Percentiles rank a stretch among this genome's conserved stretches.
Conservation (phyloP, 768 basidiomycete species). For the Lentinula boryana region DNA sequence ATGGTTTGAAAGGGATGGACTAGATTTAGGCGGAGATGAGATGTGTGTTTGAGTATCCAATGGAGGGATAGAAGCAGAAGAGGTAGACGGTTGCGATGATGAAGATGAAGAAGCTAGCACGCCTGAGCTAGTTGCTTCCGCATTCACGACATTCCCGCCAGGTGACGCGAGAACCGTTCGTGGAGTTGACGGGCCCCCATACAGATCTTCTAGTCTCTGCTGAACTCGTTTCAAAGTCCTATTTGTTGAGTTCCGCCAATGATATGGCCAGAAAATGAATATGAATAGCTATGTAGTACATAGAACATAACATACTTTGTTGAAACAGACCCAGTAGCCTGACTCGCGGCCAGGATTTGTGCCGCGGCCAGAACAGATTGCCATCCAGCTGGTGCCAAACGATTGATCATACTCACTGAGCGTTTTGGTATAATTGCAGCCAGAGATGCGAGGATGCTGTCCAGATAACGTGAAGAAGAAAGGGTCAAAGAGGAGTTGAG, state of each 20-base stretch:
- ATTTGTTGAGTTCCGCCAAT: neutral
- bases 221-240: slow-evolving; percentile 19
- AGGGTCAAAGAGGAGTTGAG: slow-evolving; percentile 33
- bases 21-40: neutral
- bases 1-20: neutral
- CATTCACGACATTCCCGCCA: neutral
- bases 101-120: neutral
- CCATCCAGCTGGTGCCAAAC: slow-evolving; percentile 60
- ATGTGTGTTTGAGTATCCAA: neutral
- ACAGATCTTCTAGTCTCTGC: slow-evolving; percentile 23
- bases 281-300: neutral
- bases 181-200: slow-evolving; percentile 10
- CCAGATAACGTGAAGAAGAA: slow-evolving; percentile 39
- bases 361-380: slow-evolving; percentile 41
- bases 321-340: slow-evolving; percentile 15
- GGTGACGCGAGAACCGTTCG: neutral
- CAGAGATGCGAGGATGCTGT: slow-evolving; percentile 46
- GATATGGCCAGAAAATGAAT: neutral
- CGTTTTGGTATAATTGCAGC: slow-evolving; percentile 50
- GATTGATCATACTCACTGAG: slow-evolving; percentile 57
- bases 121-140: neutral
- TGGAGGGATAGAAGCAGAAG: neutral
- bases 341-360: slow-evolving; percentile 37
- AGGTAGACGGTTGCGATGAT: neutral
- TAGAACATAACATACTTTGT: slow-evolving; percentile 15